phyloP scores from a whole-genome alignment of 495 filamentous ascomycete species.

The Podospora didyma region DNA sequence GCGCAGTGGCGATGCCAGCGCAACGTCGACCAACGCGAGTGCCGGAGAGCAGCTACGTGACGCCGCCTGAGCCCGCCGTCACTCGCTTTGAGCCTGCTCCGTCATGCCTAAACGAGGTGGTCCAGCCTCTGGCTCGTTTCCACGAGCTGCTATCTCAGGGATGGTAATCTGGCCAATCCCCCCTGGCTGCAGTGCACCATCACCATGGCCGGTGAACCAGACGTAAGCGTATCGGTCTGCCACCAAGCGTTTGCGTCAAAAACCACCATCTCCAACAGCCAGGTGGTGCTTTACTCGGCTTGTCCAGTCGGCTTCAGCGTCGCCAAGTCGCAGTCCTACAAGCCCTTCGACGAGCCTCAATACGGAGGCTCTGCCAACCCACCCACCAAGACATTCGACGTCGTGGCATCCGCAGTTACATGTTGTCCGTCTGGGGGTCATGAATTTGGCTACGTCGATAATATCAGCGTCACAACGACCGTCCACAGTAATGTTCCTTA shows the following conservation, averaged over 20 bases:
- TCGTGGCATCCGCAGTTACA: not conserved
- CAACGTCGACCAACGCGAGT: not conserved
- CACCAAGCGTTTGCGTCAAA: too few species aligned
- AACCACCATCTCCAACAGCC: not conserved
- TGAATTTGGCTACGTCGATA: not conserved
- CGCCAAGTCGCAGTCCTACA: not conserved
- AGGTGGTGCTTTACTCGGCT: not conserved
- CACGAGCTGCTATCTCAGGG: slow-evolving; percentile 1
- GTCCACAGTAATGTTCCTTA: not conserved
- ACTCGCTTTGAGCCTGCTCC: not conserved
- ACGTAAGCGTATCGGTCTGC: not conserved
- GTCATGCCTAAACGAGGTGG: not conserved
- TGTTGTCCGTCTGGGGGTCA: not conserved
- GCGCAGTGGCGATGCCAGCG: not conserved
- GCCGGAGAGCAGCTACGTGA: not conserved
- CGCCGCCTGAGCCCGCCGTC: not conserved
- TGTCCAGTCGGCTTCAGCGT: slow-evolving; percentile 1
- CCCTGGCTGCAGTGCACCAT: slow-evolving; percentile 5
- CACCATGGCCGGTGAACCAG: not conserved
- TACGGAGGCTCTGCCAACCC: not conserved
- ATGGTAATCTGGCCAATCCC: not conserved
- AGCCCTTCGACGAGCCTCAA: not conserved
- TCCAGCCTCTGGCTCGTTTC: slow-evolving; percentile 5
- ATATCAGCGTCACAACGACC: not conserved
- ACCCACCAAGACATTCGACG: not conserved